Base-by-base conservation (phyloP, 495 filamentous ascomycete genomes). In the Xylaria grammica region DNA sequence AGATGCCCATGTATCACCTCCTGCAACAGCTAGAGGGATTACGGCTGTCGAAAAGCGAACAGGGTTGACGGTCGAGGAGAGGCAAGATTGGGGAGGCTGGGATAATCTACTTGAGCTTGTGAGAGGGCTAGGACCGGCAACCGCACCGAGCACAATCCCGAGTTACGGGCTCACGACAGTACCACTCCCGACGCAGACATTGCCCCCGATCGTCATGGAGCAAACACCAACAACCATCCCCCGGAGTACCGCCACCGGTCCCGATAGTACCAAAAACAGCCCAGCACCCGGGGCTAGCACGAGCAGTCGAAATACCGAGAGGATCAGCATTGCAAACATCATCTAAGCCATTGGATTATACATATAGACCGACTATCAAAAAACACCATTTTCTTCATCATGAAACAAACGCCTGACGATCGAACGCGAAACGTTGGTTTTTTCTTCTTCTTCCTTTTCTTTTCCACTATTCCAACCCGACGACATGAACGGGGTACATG, bases 271-370 rank as follows among this genome's bases (percentile, higher is more conserved):
- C 8, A 71, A 72, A 44, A 72, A 73, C 55, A 75, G 74, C 48
- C 75, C 72, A 48, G 64, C 80, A 44, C 77, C 78, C 36, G 72
- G 75, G 20, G 64, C 70, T 26, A 67, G 67, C 32, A 72, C 66
- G 13, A 80, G 74, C 64, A 78, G 70, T 24, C 77, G 75, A 60
- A 79, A 70, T 36, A 79, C 81, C 65, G 81, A 83, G 72, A 82
- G 90, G 64, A 91, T 93, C 76, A 91, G 89, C 65, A 93, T 93
- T 69, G 90, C 90, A 40, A 92, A 90, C 74, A 92, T 93, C 55
- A 92, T 93, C 59, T 88, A 74, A 79, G 26, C 27, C 17, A 45
- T 22, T 45, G 11, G 10, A 26, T 5, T 24, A 26, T 13, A 55
- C 20, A 48, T 48, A 55, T 38, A 53, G 20, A 45, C 27, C 17